Conservation (phyloP, 176 grass and related monocot genomes). For the Oryza glaberrima region DNA sequence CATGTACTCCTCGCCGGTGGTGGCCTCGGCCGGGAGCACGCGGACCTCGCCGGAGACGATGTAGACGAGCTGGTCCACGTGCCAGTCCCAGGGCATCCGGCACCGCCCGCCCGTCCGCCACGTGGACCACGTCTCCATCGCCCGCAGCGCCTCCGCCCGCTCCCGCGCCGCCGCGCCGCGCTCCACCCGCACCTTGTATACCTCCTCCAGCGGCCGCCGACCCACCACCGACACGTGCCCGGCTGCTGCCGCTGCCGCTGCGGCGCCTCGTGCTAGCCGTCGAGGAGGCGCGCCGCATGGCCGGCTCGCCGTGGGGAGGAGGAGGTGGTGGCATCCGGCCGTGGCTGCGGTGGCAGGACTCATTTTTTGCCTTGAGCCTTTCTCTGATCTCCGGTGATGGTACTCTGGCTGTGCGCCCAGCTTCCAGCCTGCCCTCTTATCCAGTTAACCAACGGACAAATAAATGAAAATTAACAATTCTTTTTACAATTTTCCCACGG, state of each 20-base stretch:
- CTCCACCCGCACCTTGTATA: constrained; percentile 91
- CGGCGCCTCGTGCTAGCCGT: not conserved
- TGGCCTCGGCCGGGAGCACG: constrained; percentile 75
- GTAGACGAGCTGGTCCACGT: constrained; percentile 94
- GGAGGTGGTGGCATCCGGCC: constrained; percentile 29
- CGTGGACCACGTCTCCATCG: constrained; percentile 69
- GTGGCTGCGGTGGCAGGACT: constrained; percentile 12
- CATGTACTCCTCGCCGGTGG: constrained; percentile 78
- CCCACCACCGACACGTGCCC: constrained; percentile 26
- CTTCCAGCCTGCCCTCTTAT: not conserved
- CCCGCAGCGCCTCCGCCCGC: constrained; percentile 59
- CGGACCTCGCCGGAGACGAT: constrained; percentile 85
- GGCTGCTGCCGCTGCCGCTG: not conserved
- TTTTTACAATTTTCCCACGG: not conserved
- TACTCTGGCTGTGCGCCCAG: not conserved
- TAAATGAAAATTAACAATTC: not conserved
- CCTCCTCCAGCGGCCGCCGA: constrained; percentile 59
- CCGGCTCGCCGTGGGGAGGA: constrained; percentile 29
- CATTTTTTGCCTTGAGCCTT: not conserved
- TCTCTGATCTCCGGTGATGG: not conserved
- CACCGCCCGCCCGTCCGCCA: constrained; percentile 85
- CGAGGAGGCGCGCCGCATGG: not conserved
- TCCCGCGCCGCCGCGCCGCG: constrained; percentile 60
- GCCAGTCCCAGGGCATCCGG: constrained; percentile 86
- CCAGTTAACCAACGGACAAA: not conserved